These are phyloP conservation scores for Colletotrichum destructivum DNA, from an alignment of 2,329 filamentous ascomycete genomes.

Conservation along the genomic window DNA sequence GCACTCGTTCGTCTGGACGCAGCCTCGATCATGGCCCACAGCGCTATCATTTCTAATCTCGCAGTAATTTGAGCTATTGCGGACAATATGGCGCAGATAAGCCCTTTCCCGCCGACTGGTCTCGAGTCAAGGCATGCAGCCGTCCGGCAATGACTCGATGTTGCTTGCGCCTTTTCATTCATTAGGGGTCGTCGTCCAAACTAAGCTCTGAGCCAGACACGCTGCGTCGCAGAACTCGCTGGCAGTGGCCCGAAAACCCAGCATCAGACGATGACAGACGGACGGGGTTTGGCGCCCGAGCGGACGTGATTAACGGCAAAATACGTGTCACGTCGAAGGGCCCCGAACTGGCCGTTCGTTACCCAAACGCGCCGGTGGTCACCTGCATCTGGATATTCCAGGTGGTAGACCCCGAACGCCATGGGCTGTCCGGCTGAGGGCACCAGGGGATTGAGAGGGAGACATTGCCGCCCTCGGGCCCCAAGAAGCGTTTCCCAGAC, in stretches of 20 bases:
- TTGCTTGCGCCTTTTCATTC: not conserved
- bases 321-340: not conserved
- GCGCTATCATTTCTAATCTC: not conserved
- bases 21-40: not conserved
- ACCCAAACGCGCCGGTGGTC: not conserved
- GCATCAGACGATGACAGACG: constrained; percentile 21
- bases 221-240: constrained; percentile 22
- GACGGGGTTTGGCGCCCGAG: constrained; percentile 5
- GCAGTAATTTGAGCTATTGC: not conserved
- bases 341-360: not conserved
- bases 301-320: not conserved
- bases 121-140: constrained; percentile 21
- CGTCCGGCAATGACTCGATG: constrained; percentile 24
- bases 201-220: constrained; percentile 22
- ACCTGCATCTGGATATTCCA: not conserved
- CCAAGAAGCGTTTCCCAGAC: too few species aligned
- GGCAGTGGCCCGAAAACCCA: constrained; percentile 12
- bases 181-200: constrained; percentile 27
- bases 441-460: not conserved
- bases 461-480: not conserved
- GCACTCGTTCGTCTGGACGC: constrained; percentile 3
- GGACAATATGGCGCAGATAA: constrained; percentile 7
- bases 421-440: not conserved
- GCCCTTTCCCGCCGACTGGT: constrained; percentile 1
- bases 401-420: constrained; percentile 1